Evolutionary conservation across 345 rosid genomes (phyloP).

Genomic region (Bruguiera sexangula): DNA sequence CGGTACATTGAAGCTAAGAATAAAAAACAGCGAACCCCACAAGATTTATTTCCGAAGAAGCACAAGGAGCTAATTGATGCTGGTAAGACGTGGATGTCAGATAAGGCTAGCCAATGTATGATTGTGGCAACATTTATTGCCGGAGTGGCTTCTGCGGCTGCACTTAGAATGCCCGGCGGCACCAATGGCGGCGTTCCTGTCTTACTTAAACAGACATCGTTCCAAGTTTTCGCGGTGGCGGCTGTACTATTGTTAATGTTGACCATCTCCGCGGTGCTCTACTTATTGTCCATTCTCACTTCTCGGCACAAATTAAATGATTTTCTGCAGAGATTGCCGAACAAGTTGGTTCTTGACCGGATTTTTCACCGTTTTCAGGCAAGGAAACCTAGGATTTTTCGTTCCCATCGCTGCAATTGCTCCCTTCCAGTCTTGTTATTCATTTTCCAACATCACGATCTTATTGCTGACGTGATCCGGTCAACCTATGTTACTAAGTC

Average conservation of each 20-base stretch:
- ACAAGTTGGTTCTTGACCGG: background rate
- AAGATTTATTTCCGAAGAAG: background rate
- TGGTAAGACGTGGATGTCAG: slow-evolving; percentile 16
- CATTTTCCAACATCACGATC: background rate
- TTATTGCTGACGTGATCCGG: background rate
- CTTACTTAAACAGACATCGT: slow-evolving; percentile 1
- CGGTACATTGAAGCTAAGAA: slow-evolving; percentile 1
- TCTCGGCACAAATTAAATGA: background rate
- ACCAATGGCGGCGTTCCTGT: background rate
- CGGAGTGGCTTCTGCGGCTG: slow-evolving; percentile 1
- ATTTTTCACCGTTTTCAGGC: slow-evolving; percentile 1
- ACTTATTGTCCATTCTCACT: slow-evolving; percentile 16
- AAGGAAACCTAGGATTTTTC: background rate
- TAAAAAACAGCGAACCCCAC: background rate
- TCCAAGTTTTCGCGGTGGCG: slow-evolving; percentile 14
- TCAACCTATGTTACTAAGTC: background rate
- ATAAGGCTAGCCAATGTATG: slow-evolving; percentile 8
- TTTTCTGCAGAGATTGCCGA: slow-evolving; percentile 6
- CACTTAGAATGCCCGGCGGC: slow-evolving; percentile 5
- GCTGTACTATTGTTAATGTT: slow-evolving; percentile 6
- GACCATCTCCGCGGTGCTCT: background rate
- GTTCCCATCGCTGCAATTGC: slow-evolving; percentile 5
- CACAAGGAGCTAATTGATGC: background rate
- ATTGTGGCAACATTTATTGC: slow-evolving; percentile 17
- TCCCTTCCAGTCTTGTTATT: background rate